Percentiles rank a stretch among this genome's conserved stretches.
These are phyloP conservation scores for Rhizophagus clarus DNA, from an alignment of 192 early-diverging fungal genomes.

Conservation along the genomic window DNA sequence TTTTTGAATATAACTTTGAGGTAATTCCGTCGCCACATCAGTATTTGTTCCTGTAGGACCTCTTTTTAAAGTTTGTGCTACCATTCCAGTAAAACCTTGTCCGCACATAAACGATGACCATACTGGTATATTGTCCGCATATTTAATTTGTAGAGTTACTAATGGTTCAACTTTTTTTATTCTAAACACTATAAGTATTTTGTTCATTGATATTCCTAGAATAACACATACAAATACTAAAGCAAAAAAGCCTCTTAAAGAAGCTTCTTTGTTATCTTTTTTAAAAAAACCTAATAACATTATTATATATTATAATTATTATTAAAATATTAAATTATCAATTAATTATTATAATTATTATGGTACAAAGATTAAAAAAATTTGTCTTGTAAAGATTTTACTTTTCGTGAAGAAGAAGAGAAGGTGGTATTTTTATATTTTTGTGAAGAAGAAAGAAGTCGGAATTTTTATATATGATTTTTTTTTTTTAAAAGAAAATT, in stretches of 20 bases:
- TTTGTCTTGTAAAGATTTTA: too few relatives aligned
- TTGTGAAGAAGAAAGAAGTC: too few relatives aligned
- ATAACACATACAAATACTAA: not conserved
- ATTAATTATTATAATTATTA: too few relatives aligned
- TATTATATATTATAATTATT: too few relatives aligned
- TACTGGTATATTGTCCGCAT: not conserved
- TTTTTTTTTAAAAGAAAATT: too few relatives aligned
- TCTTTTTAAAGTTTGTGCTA: not conserved
- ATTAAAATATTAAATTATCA: too few relatives aligned
- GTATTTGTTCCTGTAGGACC: not conserved
- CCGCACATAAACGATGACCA: not conserved
- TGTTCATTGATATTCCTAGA: not conserved
- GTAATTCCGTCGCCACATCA: not conserved
- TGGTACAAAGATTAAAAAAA: too few relatives aligned
- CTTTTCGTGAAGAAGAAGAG: too few relatives aligned
- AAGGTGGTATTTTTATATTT: too few relatives aligned
- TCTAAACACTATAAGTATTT: not conserved
- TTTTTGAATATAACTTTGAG: not conserved
- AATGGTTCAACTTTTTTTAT: not conserved
- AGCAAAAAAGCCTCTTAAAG: not conserved
- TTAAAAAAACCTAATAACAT: too few relatives aligned
- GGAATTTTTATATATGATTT: too few relatives aligned
- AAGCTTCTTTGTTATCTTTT: not conserved
- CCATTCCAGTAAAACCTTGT: not conserved
- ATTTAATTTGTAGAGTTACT: not conserved